Base-by-base conservation (phyloP, 257 asterid genomes). In the Parsonsia alboflavescens region DNA sequence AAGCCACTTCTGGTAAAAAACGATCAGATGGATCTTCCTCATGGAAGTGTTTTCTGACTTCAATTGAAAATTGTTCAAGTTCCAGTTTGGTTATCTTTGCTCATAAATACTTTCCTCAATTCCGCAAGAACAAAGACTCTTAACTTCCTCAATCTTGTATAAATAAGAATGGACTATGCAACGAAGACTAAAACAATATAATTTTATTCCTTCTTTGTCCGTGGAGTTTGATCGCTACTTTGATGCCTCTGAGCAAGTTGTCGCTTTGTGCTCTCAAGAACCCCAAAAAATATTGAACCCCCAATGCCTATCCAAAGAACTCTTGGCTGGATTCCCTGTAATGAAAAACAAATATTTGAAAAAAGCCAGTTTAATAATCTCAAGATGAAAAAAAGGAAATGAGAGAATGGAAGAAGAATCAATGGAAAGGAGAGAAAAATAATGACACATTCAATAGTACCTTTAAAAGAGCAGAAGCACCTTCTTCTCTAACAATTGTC, bases 281-380 rank as follows among this genome's bases (percentile, higher is more conserved):
- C 96, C 22, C 98, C 91, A 50, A 94, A 94, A 88, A 94, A 94
- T 84, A 94, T 94, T 10, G 98, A 94, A 72, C 98, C 98, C 1
- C 98, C 98, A 7, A 94, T 89, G 78, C 98, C 98, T 79, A 94
- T 94, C 98, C 98, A 94, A 79, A 94, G 79, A 74, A 94, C 98
- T 80, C 97, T 90, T n/a, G 98, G 97, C 73, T 94, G 95, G 1
- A 94, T 84, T 11, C 97, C 98, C 98, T 94, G 82, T 58, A 56
- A 49, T 49, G 59, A 36, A 21, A 75, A 41, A 30, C 21, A 3
- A 48, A 48, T 48, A 24, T 42, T 30, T n/a, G n/a, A 50, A 42
- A 33, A 11, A 53, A 9, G 2, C 16, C 19, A 21, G 54, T 2
- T 49, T 58, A 24, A 33, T 71, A 53, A 24, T 45, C 63, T 45